Evolutionary conservation across 805 yeast species (phyloP).

Genomic region (Yarrowia hollandica): DNA sequence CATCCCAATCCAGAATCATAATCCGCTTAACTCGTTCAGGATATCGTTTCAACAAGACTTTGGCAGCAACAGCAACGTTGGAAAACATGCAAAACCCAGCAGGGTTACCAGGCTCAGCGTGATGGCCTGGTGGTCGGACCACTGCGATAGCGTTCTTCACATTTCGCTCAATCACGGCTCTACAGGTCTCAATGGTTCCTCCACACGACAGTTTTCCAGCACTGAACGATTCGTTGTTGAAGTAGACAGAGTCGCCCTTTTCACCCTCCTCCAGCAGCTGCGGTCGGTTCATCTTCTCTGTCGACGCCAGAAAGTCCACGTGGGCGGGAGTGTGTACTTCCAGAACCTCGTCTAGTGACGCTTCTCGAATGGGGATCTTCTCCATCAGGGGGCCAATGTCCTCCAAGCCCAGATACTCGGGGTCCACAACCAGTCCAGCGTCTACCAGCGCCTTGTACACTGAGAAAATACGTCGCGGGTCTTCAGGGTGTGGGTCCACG

Average conservation of each 20-base stretch:
- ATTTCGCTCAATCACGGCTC: conserved; percentile 87
- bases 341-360: conserved; percentile 78
- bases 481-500: conserved; percentile 98
- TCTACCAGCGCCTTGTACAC: conserved; percentile 92
- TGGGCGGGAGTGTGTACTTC: conserved; percentile 84
- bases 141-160: conserved; percentile 93
- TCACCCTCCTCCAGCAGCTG: conserved; percentile 80
- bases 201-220: conserved; percentile 95
- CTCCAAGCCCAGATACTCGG: conserved; percentile 66
- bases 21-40: conserved; percentile 87
- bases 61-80: conserved; percentile 96
- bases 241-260: conserved; percentile 90
- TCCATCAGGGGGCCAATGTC: conserved; percentile 84
- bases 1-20: conserved; percentile 93
- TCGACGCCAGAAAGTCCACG: conserved; percentile 68
- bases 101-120: conserved; percentile 95
- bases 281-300: conserved; percentile 75
- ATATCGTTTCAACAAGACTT: conserved; percentile 72
- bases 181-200: conserved; percentile 94
- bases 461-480: conserved; percentile 92
- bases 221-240: conserved; percentile 82
- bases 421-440: conserved; percentile 83
- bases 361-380: conserved; percentile 88
- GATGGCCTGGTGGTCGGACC: conserved; percentile 99
- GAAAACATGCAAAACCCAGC: conserved; percentile 97